Conservation (phyloP, 2,329 filamentous ascomycete genomes). For the Aspergillus flavus region DNA sequence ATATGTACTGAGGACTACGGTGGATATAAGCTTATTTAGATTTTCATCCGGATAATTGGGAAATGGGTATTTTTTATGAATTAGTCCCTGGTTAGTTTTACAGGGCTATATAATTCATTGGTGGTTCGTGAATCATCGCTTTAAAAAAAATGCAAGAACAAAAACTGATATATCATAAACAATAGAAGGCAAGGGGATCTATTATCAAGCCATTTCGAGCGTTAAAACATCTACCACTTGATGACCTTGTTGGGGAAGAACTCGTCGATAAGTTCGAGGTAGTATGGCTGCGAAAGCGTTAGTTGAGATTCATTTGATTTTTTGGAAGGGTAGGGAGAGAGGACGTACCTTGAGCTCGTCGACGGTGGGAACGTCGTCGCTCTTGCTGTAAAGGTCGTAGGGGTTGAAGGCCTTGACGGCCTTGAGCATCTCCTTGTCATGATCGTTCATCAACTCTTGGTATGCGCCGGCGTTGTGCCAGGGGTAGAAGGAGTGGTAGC, state of each 20-base stretch:
- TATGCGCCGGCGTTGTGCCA: slow-evolving; percentile 87
- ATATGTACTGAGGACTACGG: no score
- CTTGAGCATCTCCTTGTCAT: slow-evolving; percentile 76
- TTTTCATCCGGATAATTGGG: background rate
- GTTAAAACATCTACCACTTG: slow-evolving; percentile 59
- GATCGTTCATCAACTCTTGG: slow-evolving; percentile 77
- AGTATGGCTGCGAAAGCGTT: slow-evolving; percentile 60
- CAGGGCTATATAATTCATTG: background rate
- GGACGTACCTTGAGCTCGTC: slow-evolving; percentile 70
- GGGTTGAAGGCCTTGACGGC: slow-evolving; percentile 87
- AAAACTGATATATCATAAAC: background rate
- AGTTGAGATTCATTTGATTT: slow-evolving; percentile 5
- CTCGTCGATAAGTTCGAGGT: slow-evolving; percentile 73
- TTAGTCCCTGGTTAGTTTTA: background rate
- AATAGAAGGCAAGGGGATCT: background rate
- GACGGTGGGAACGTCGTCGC: slow-evolving; percentile 73
- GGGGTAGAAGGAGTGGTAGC: slow-evolving; percentile 91
- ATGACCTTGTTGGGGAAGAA: slow-evolving; percentile 71
- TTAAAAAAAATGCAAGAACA: slow-evolving; percentile 8
- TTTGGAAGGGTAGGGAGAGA: background rate
- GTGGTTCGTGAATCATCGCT: slow-evolving; percentile 13
- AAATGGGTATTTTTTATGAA: background rate
- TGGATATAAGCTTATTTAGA: background rate
- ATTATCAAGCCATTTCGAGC: background rate
- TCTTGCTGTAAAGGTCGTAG: slow-evolving; percentile 92